Base-by-base conservation (phyloP, 768 basidiomycete genomes). In the Megacollybia marginata region DNA sequence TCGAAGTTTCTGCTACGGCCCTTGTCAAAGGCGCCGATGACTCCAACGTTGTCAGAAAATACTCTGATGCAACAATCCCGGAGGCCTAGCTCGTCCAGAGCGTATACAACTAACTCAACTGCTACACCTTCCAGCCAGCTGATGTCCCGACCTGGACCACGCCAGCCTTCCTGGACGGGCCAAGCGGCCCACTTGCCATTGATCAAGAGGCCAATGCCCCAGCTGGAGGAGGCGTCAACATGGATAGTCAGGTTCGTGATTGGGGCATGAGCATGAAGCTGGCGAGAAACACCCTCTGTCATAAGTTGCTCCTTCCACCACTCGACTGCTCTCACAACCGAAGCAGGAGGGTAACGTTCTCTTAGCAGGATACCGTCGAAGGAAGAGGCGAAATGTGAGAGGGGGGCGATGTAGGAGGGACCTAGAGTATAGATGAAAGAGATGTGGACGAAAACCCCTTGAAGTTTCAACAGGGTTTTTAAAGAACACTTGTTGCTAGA, bases 201-300 rank as follows among this genome's bases (percentile, higher is more conserved):
- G n/a, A 50, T n/a, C 4, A 44, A 6, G 28, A 56, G 45, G 5
- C 59, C 57, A 12, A 61, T 57, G 4, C 59, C 58, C 59, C 62
- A 65, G 12, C 55, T 59, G 6, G 66, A 63, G 3, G 59, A 59
- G 13, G 60, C 58, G 49, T 67, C 59, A 9, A 70, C 66, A 43
- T 35, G 68, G 18, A 71, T 56, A 1, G 49, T 49, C 3, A 60
- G 47, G 33, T 67, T 57, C 9, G 44, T n/a, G 1, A 49, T 20
- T 4, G 54, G 48, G 2, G 55, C 55, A 1, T 49, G 36, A 0
- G 55, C 53, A 4, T 34, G 13, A 7, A 64, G 57, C 5, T 48
- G 49, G 11, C 58, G 49, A 5, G 47, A 49, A 32, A 50, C 36
- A 13, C 8, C 40, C 10, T 42, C 31, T 0, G 18, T 15, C 1